A percentile compares a stretch with the other conserved stretches of the same genome.
phyloP scores from a whole-genome alignment of 345 rosid species.

The Tarenaya hassleriana region DNA sequence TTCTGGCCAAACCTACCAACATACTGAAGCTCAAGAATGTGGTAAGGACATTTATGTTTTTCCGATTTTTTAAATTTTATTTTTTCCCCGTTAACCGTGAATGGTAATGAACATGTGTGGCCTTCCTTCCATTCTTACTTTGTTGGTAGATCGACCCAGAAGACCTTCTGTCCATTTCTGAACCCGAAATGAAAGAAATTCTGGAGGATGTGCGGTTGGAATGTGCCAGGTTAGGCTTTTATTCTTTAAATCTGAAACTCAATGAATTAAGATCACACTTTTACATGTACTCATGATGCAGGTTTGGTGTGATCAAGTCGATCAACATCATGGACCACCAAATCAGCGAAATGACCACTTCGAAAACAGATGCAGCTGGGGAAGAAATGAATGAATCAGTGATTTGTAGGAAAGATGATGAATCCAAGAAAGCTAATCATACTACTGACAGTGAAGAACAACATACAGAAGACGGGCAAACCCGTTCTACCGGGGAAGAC shows the following conservation, averaged over 20 bases:
- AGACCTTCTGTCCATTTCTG: conserved; percentile 40
- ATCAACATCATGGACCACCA: conserved; percentile 48
- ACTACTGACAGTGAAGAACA: conserved; percentile 19
- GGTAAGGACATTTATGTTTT: conserved; percentile 41
- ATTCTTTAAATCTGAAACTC: conserved; percentile 14
- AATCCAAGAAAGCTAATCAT: conserved; percentile 18
- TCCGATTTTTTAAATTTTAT: background rate
- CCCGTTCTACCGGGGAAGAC: conserved; percentile 25
- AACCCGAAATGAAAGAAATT: conserved; percentile 60
- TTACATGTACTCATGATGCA: conserved; percentile 34
- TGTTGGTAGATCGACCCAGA: conserved; percentile 55
- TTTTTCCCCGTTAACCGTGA: background rate
- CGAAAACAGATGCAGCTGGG: conserved; percentile 24
- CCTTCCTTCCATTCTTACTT: conserved; percentile 7
- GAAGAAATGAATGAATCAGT: conserved; percentile 22
- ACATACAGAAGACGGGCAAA: conserved; percentile 21
- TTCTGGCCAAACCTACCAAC: conserved; percentile 65
- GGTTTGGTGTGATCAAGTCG: conserved; percentile 85
- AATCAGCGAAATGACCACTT: conserved; percentile 15
- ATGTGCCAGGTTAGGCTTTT: conserved; percentile 59
- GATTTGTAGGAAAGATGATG: conserved; percentile 18
- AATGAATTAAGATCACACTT: conserved; percentile 13
- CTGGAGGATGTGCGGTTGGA: conserved; percentile 83
- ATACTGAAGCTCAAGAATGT: conserved; percentile 75
- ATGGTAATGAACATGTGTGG: background rate